Evolutionary conservation across 2,329 filamentous ascomycete genomes (phyloP).

Genomic region (Diaporthe australafricana): DNA sequence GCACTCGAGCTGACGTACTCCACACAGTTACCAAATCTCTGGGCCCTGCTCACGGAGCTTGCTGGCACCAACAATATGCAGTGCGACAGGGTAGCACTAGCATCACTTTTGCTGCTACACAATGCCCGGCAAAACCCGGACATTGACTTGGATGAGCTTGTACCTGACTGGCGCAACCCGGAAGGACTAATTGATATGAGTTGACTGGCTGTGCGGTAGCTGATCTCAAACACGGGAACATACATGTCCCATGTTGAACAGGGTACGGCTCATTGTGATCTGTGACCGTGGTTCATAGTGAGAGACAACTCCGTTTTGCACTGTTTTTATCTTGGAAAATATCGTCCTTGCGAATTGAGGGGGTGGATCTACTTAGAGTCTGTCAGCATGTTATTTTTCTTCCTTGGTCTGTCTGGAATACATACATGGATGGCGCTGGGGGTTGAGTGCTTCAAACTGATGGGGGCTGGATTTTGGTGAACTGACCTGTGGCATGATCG

Average conservation of each 20-base stretch:
- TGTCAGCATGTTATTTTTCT: neutral
- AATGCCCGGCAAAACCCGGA: constrained; percentile 11
- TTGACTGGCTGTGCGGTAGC: neutral
- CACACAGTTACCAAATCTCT: neutral
- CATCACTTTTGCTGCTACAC: neutral
- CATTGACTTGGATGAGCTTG: constrained; percentile 2
- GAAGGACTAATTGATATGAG: neutral
- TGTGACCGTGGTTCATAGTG: neutral
- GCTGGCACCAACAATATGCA: constrained; percentile 21
- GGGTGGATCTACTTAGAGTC: neutral
- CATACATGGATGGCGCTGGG: neutral
- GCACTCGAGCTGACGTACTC: neutral
- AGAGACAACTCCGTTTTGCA: neutral
- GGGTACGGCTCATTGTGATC: neutral
- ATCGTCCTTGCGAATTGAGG: neutral
- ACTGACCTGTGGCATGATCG: neutral
- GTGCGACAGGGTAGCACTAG: neutral
- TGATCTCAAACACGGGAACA: neutral
- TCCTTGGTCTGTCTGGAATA: neutral
- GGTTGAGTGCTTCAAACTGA: neutral
- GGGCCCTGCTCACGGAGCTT: constrained; percentile 9
- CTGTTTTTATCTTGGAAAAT: too few species aligned
- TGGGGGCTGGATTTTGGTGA: neutral
- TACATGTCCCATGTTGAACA: neutral
- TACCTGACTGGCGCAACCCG: constrained; percentile 6